phyloP scores from a whole-genome alignment of 2,329 filamentous ascomycete species.

The Trichothecium roseum region DNA sequence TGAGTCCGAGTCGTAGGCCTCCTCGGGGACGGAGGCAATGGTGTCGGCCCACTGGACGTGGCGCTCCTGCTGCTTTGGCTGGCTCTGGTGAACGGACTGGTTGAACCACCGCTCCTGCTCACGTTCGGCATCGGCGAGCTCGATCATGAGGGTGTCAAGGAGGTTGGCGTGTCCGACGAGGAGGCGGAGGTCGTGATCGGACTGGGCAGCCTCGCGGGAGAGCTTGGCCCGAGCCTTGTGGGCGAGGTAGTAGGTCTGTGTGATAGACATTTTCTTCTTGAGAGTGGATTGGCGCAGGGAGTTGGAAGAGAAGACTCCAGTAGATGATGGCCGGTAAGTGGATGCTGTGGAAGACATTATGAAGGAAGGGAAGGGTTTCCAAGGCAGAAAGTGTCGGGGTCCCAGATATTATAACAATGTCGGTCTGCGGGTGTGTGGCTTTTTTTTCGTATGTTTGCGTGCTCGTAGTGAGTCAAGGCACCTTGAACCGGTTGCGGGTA shows the following conservation, averaged over 20 bases:
- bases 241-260: conserved; percentile 96
- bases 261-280: conserved; percentile 90
- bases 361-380: conserved; percentile 2
- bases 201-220: conserved; percentile 75
- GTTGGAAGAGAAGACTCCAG: conserved; percentile 5
- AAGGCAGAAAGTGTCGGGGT: background rate
- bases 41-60: conserved; percentile 84
- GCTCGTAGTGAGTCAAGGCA: conserved; percentile 14
- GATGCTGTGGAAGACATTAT: conserved; percentile 20
- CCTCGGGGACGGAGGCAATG: conserved; percentile 43
- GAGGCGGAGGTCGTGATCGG: conserved; percentile 44
- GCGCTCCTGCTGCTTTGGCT: conserved; percentile 43
- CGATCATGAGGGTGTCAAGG: conserved; percentile 87
- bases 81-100: conserved; percentile 56
- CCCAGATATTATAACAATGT: conserved; percentile 6
- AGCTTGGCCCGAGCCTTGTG: conserved; percentile 97
- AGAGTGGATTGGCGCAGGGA: conserved; percentile 23
- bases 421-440: conserved; percentile 8
- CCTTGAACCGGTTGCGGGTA: conserved; percentile 13
- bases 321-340: conserved; percentile 14
- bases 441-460: conserved; percentile 10
- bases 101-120: conserved; percentile 99
- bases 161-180: background rate
- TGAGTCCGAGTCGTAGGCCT: conserved; percentile 43
- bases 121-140: conserved; percentile 82